Evolutionary conservation across 2,329 filamentous ascomycete species (phyloP).

Genomic region (Aspergillus brunneoviolaceus): DNA sequence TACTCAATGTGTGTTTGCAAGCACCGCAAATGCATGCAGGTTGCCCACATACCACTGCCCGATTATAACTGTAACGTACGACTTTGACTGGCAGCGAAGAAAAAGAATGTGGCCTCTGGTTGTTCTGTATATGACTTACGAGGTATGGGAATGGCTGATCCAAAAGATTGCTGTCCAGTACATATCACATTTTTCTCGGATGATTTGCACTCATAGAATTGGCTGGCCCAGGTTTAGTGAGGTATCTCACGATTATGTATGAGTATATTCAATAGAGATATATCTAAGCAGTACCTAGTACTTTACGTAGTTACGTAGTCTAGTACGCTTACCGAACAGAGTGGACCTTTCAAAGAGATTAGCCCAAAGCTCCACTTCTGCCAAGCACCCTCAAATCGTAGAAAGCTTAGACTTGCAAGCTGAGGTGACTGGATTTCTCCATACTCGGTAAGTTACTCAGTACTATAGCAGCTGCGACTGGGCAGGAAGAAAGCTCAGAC

Average conservation of each 20-base stretch:
- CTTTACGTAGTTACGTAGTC: no score
- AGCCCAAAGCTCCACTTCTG: slow-evolving; percentile 15
- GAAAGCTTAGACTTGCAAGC: not conserved
- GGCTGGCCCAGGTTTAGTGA: not conserved
- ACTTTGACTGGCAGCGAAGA: not conserved
- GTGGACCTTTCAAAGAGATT: not conserved
- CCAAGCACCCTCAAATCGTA: slow-evolving; percentile 16
- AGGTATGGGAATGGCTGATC: not conserved
- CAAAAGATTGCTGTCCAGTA: not conserved
- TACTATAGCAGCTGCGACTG: not conserved
- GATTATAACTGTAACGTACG: not conserved
- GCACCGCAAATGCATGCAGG: no score
- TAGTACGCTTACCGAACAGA: not conserved
- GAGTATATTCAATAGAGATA: no score
- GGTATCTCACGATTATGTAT: no score
- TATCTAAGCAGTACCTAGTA: no score
- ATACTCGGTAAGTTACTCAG: not conserved
- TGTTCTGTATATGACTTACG: not conserved
- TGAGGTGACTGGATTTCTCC: not conserved
- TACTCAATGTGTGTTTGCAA: no score
- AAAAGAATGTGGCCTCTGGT: not conserved
- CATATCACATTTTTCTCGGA: not conserved
- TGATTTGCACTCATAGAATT: not conserved
- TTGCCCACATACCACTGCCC: not conserved
- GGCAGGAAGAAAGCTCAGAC: not conserved